Conservation (phyloP, 1,284 basidiomycete genomes). For the Gomphus sp. region DNA sequence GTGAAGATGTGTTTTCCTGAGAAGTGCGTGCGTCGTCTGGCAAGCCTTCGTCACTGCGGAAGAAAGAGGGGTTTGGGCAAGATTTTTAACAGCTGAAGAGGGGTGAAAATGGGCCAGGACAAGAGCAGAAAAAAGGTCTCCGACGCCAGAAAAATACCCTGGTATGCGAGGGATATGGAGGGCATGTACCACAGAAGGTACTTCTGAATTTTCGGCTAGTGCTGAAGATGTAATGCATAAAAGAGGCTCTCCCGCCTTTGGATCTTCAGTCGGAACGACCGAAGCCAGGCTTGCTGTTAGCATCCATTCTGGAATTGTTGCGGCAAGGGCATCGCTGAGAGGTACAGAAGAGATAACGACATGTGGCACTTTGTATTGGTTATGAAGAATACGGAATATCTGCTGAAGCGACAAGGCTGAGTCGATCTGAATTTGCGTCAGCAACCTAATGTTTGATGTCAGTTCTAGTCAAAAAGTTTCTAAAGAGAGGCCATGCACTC, state of each 20-base stretch:
- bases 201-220: constrained; percentile 11
- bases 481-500: constrained; percentile 51
- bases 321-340: constrained; percentile 43
- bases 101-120: constrained; percentile 74
- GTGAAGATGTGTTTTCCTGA: constrained; percentile 61
- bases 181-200: constrained; percentile 46
- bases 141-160: constrained; percentile 94
- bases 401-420: constrained; percentile 56
- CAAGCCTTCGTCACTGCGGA: constrained; percentile 64
- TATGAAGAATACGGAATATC: constrained; percentile 72
- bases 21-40: constrained; percentile 78
- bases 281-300: constrained; percentile 14
- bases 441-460: constrained; percentile 36
- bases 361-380: constrained; percentile 66
- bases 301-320: constrained; percentile 37
- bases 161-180: constrained; percentile 73
- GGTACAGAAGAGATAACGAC: constrained; percentile 91
- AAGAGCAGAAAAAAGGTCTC: constrained; percentile 94
- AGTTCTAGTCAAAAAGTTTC: not conserved
- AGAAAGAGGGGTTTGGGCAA: constrained; percentile 33
- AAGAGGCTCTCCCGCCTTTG: constrained; percentile 39
- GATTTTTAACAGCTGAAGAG: constrained; percentile 4
- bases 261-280: constrained; percentile 7
- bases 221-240: constrained; percentile 69
- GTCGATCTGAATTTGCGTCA: constrained; percentile 65